Base-by-base conservation (phyloP, 192 early-diverging fungal genomes). In the Backusella sp. region DNA sequence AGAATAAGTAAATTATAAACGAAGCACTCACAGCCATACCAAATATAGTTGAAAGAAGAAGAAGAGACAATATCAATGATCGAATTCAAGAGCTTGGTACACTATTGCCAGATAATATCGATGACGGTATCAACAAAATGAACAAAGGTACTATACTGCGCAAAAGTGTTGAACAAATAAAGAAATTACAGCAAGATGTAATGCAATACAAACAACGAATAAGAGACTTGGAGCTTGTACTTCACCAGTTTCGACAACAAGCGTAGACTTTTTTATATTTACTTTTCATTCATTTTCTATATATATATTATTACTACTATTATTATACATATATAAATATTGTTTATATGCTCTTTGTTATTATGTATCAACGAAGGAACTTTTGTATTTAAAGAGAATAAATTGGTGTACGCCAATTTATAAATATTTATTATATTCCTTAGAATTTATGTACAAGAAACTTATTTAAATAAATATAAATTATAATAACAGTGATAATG, bases 61-160 rank as follows among this genome's bases (percentile, higher is more conserved):
- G 97, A 36, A 90, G 97, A 70, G 97, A 99, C 80, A 96, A 98
- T 84, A 99, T 99, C 85, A 99, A 99, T 84, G 97, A 98, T 87
- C 95, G 95, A 78, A 99, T 99, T 77, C 94, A 92, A 81, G 97
- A 99, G 80, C 87, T 99, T 49, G 90, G 88, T 26, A 89, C 88
- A 11, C 82, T 99, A 44, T 84, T 99, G 42, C 97, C 96, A 36
- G 95, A 97, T 56, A 80, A 88, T 65, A 86, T 87, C 76, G 84
- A 90, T 71, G 95, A 97, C 75, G 83, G 86, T 15, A 90, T 93
- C 77, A 94, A 93, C 79, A 96, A 96, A 82, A 92, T 94, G 30
- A 97, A 97, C 87, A 97, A 98, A 87, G 97, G 97, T 21, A 87
- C 92, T n/a, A 98, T 99, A 59, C 88, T 99, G 42, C 90, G 93